Percentiles rank a stretch among this genome's conserved stretches.
Evolutionary conservation across 257 asterid species (phyloP).

Genomic region (Pogostemon cablin): DNA sequence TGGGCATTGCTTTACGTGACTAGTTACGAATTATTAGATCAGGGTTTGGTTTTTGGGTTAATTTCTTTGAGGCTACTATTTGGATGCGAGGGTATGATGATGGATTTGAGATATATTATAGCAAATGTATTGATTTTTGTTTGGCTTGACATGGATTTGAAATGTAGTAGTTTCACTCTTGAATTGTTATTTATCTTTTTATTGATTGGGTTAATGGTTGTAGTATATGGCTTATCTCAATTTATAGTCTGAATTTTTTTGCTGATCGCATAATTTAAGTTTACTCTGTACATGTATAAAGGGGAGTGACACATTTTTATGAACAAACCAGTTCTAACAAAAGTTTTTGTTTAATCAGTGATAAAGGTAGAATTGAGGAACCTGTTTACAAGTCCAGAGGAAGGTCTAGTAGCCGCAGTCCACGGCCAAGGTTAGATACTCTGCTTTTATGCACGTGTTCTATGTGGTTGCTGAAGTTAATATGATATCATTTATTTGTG

Average conservation of each 20-base stretch:
- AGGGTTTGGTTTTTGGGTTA: not conserved
- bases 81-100: not conserved
- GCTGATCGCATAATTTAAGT: not conserved
- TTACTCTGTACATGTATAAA: not conserved
- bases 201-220: not conserved
- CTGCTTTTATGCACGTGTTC: not conserved
- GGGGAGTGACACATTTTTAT: not conserved
- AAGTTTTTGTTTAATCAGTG: slow-evolving; percentile 43
- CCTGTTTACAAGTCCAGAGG: slow-evolving; percentile 64
- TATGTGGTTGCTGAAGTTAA: not conserved
- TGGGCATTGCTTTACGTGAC: not conserved
- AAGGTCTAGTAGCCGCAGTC: slow-evolving; percentile 92
- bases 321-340: not conserved
- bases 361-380: slow-evolving; percentile 82
- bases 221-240: not conserved
- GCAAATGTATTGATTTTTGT: not conserved
- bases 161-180: not conserved
- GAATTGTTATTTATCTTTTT: not conserved
- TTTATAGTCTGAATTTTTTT: not conserved
- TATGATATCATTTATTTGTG: too few relatives aligned
- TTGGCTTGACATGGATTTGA: not conserved
- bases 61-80: not conserved
- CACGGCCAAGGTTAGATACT: slow-evolving; percentile 72
- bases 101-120: not conserved
- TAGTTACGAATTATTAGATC: not conserved